phyloP scores from a whole-genome alignment of 768 basidiomycete species.

The Tephrocybe sp. region DNA sequence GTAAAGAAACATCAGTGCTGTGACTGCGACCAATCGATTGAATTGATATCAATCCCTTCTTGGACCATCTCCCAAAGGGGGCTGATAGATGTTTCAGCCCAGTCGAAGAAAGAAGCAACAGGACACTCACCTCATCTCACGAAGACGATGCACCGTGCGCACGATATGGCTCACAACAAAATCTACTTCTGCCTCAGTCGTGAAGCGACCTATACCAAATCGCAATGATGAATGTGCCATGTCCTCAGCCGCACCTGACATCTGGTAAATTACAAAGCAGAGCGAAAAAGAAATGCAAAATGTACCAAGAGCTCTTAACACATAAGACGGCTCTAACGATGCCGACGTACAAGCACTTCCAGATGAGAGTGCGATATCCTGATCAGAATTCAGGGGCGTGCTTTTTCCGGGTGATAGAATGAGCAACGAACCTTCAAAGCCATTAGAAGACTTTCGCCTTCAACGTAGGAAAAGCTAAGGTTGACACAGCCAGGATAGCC shows the following conservation, averaged over 20 bases:
- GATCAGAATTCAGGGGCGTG: conserved; percentile 5
- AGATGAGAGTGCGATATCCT: conserved; percentile 97
- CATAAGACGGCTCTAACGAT: conserved; percentile 97
- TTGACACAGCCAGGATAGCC: conserved; percentile 98
- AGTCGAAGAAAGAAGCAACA: conserved; percentile 1
- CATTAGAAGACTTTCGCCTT: conserved; percentile 97
- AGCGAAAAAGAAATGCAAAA: not conserved
- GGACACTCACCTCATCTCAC: conserved; percentile 83
- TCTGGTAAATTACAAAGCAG: not conserved
- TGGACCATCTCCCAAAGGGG: conserved; percentile 99
- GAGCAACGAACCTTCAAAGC: conserved; percentile 75
- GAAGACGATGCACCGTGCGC: conserved; percentile 78
- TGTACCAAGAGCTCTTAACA: conserved; percentile 88
- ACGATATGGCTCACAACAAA: conserved; percentile 90
- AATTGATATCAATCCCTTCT: conserved; percentile 94
- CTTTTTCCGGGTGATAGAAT: conserved; percentile 1
- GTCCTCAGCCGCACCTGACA: conserved; percentile 90
- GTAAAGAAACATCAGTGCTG: conserved; percentile 60
- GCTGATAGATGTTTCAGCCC: conserved; percentile 35
- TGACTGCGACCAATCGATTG: conserved; percentile 96
- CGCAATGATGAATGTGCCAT: conserved; percentile 98
- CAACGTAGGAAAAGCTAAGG: conserved; percentile 93
- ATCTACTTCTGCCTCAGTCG: conserved; percentile 96
- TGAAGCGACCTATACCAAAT: conserved; percentile 97
- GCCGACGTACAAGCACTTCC: conserved; percentile 99